These are phyloP conservation scores for Colletotrichum neosansevieriae DNA, from an alignment of 2,329 filamentous ascomycete genomes.

Conservation along the genomic window DNA sequence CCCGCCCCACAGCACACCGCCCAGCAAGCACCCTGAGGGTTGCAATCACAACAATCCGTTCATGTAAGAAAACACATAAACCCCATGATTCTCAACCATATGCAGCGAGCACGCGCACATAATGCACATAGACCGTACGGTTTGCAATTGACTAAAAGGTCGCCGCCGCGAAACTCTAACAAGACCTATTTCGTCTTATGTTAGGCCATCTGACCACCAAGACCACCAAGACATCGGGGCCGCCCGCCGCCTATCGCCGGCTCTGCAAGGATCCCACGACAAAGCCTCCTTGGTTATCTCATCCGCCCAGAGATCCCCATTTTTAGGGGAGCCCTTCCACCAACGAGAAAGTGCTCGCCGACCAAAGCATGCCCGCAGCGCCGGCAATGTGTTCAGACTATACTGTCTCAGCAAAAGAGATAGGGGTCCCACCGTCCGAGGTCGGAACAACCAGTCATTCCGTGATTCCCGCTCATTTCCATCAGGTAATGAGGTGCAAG, in stretches of 20 bases:
- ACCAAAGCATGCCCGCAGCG: slow-evolving; percentile 3
- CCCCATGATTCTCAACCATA: neutral
- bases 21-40: neutral
- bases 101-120: neutral
- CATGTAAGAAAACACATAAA: neutral
- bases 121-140: neutral
- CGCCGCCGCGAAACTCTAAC: slow-evolving; percentile 15
- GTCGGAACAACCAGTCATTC: slow-evolving; percentile 40
- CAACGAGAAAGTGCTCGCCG: slow-evolving; percentile 27
- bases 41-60: neutral
- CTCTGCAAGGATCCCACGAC: slow-evolving; percentile 34
- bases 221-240: slow-evolving; percentile 20
- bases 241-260: slow-evolving; percentile 39
- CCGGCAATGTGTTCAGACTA: slow-evolving; percentile 22
- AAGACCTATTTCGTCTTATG: slow-evolving; percentile 24
- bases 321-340: slow-evolving; percentile 20
- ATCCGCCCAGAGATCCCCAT: slow-evolving; percentile 29
- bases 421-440: slow-evolving; percentile 36
- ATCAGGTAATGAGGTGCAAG: slow-evolving; percentile 26
- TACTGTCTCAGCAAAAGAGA: slow-evolving; percentile 26
- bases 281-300: slow-evolving; percentile 20
- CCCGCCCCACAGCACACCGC: slow-evolving; percentile 11
- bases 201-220: slow-evolving; percentile 31
- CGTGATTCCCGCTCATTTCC: slow-evolving; percentile 35
- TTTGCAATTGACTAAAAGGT: slow-evolving; percentile 11